These are phyloP conservation scores for Exophiala mesophila DNA, from an alignment of 2,329 filamentous ascomycete species.

Conservation along the genomic window DNA sequence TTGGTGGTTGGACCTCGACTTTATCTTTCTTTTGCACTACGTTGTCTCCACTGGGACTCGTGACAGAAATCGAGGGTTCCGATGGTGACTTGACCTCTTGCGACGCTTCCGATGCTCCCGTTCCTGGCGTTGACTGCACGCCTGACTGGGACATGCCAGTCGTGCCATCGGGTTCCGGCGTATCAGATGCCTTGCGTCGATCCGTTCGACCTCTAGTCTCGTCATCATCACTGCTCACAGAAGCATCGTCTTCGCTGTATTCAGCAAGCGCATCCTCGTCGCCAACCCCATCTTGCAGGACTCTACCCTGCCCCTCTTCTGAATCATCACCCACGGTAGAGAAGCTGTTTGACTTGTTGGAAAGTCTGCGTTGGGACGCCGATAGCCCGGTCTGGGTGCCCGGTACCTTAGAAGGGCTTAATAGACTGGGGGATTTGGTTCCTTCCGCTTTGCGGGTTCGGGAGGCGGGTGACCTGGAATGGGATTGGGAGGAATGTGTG, in stretches of 20 bases:
- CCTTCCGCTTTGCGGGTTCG: slow-evolving; percentile 15
- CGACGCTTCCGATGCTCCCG: slow-evolving; percentile 1
- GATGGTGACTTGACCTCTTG: slow-evolving; percentile 24
- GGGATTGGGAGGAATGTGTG: slow-evolving; percentile 34
- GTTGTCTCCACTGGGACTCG: slow-evolving; percentile 21
- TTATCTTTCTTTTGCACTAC: slow-evolving; percentile 36
- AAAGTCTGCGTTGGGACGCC: slow-evolving; percentile 17
- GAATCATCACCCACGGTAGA: slow-evolving; percentile 31
- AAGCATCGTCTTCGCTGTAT: slow-evolving; percentile 32
- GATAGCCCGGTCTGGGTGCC: slow-evolving; percentile 11
- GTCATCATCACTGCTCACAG: slow-evolving; percentile 28
- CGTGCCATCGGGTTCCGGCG: slow-evolving; percentile 33
- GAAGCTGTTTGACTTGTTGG: slow-evolving; percentile 32
- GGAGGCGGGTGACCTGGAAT: slow-evolving; percentile 37
- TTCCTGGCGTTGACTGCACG: not conserved
- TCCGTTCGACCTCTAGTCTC: slow-evolving; percentile 33
- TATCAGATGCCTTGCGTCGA: slow-evolving; percentile 36
- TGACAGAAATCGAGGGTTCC: slow-evolving; percentile 30
- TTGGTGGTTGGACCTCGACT: slow-evolving; percentile 34
- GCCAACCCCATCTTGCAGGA: slow-evolving; percentile 65
- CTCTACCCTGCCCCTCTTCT: slow-evolving; percentile 49
- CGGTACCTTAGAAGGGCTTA: slow-evolving; percentile 1
- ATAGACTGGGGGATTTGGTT: slow-evolving; percentile 9
- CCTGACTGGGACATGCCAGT: too few relatives aligned
- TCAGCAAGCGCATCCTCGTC: slow-evolving; percentile 48